Conservation (phyloP, 2,329 filamentous ascomycete genomes). For the Colletotrichum nymphaeae region DNA sequence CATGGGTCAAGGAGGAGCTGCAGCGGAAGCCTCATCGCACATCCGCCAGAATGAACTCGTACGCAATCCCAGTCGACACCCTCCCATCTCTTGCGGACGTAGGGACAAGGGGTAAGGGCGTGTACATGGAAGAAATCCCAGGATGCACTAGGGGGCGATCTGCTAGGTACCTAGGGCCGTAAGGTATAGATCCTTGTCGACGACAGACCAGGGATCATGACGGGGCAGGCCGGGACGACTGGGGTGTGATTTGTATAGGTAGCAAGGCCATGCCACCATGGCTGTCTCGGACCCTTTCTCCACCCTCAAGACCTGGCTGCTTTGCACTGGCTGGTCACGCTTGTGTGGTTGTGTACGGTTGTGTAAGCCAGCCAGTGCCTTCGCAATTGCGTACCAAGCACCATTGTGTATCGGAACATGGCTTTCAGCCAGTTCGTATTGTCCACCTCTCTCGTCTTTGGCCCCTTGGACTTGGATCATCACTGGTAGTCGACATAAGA, state of each 20-base stretch:
- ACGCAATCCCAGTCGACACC: constrained; percentile 27
- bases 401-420: neutral
- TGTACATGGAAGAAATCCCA: constrained; percentile 10
- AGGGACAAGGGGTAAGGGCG: constrained; percentile 24
- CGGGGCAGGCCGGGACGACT: constrained; percentile 28
- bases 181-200: constrained; percentile 20
- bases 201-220: constrained; percentile 22
- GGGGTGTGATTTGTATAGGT: constrained; percentile 6
- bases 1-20: constrained; percentile 29
- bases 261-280: constrained; percentile 23
- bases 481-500: constrained; percentile 20
- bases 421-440: constrained; percentile 23
- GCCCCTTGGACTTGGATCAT: constrained; percentile 26
- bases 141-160: constrained; percentile 23
- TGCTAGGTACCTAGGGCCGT: constrained; percentile 31
- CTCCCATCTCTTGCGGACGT: constrained; percentile 32
- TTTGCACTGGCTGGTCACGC: neutral
- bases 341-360: neutral
- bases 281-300: constrained; percentile 35
- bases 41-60: constrained; percentile 29
- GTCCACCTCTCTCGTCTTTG: constrained; percentile 6
- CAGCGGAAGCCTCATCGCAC: constrained; percentile 29
- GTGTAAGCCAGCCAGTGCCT: neutral
- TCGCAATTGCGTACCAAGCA: constrained; percentile 6
- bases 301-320: constrained; percentile 10